A percentile compares a stretch with the other conserved stretches of the same genome.
Conservation (phyloP, 169 alveolate genomes). For the Plasmodium coatneyi region DNA sequence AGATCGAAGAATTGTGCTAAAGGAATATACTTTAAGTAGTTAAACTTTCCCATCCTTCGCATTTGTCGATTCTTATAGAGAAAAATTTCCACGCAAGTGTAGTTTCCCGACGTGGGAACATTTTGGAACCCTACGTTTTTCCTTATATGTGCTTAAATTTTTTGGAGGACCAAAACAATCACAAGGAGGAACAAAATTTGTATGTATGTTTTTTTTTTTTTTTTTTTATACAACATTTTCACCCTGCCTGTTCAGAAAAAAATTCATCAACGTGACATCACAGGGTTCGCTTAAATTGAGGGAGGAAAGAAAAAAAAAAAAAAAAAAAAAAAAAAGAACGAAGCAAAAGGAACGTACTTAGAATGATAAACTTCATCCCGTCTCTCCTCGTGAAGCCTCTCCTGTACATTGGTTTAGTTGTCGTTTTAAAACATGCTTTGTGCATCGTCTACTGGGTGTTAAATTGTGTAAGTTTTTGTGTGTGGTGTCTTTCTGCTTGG, state of each 20-base stretch:
- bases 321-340: conserved; percentile 1
- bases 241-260: conserved; percentile 5
- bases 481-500: background rate
- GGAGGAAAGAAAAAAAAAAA: background rate
- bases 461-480: conserved; percentile 44
- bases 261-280: background rate
- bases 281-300: background rate
- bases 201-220: background rate
- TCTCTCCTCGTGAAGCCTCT: conserved; percentile 12
- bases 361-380: conserved; percentile 19
- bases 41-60: background rate
- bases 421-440: conserved; percentile 26
- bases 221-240: background rate
- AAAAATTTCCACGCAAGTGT: background rate
- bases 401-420: conserved; percentile 42
- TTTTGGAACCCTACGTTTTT: background rate
- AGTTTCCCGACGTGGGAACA: background rate
- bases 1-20: background rate
- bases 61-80: background rate
- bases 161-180: background rate
- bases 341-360: background rate
- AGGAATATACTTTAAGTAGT: background rate
- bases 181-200: background rate
- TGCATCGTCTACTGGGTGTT: conserved; percentile 27
- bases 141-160: background rate